These are phyloP conservation scores for Quercus bicolor DNA, from an alignment of 306 rosid species.

Conservation along the genomic window DNA sequence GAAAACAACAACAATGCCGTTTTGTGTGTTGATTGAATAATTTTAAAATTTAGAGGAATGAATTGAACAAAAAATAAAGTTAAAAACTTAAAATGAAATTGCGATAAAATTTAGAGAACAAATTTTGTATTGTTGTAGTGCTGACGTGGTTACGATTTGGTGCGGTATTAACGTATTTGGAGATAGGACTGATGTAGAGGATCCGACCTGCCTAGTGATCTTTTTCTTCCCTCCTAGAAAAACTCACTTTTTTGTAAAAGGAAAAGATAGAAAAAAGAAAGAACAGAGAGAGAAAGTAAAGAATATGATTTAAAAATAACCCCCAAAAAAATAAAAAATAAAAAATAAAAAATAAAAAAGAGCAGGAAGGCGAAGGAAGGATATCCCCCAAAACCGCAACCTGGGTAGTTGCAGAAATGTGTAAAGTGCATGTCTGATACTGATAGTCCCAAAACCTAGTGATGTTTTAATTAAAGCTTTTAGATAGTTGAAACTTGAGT, in stretches of 20 bases:
- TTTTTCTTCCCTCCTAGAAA: conserved; percentile 23
- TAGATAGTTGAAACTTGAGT: neutral
- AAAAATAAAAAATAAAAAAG: neutral
- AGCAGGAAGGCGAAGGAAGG: neutral
- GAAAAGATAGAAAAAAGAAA: neutral
- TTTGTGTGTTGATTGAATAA: no score
- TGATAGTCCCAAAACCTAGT: neutral
- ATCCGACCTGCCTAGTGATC: neutral
- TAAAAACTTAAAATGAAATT: no score
- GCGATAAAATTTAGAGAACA: no score
- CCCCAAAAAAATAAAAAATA: neutral
- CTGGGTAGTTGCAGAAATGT: neutral
- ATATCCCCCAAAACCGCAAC: no score
- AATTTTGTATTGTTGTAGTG: no score
- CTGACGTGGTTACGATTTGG: neutral
- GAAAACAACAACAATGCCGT: no score
- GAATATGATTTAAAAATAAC: neutral
- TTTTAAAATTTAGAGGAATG: no score
- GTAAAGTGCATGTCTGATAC: neutral
- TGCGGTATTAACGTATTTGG: neutral
- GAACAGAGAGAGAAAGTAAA: neutral
- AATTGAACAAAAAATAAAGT: no score
- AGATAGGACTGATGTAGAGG: neutral
- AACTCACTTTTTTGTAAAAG: conserved; percentile 30
- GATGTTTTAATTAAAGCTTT: neutral